A percentile compares a stretch with the other conserved stretches of the same genome.
Evolutionary conservation across 306 rosid genomes (phyloP).

Genomic region (Castanea sativa): DNA sequence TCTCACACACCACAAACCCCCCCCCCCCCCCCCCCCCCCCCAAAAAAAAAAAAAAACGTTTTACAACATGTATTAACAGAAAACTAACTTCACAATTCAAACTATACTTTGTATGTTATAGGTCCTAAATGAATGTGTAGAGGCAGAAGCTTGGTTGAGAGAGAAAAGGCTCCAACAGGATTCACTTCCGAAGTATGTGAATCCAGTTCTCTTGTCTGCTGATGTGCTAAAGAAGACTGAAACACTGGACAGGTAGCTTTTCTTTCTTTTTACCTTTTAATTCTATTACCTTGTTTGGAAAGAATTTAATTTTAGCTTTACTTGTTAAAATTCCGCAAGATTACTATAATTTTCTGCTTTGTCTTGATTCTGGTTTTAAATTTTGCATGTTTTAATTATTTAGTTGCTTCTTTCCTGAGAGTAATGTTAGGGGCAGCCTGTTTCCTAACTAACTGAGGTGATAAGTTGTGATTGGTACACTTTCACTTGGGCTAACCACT

Average conservation of each 20-base stretch:
- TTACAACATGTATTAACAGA: neutral
- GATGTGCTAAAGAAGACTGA: conserved; percentile 87
- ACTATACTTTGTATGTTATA: conserved; percentile 9
- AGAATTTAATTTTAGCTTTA: neutral
- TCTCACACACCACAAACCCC: neutral
- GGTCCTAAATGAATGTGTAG: conserved; percentile 81
- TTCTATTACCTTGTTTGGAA: neutral
- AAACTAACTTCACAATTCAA: neutral
- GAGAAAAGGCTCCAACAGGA: conserved; percentile 79
- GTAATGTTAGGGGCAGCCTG: too few relatives aligned
- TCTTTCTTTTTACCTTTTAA: neutral
- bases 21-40: neutral
- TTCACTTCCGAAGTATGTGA: conserved; percentile 69
- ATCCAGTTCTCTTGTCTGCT: conserved; percentile 66
- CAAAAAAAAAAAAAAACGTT: neutral
- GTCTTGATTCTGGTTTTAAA: neutral
- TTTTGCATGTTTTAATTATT: neutral
- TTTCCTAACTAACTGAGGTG: too few relatives aligned
- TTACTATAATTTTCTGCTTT: neutral
- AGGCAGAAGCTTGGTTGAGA: conserved; percentile 88
- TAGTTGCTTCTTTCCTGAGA: too few relatives aligned
- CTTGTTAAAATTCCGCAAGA: neutral
- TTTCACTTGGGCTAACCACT: too few relatives aligned
- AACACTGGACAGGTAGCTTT: conserved; percentile 67
- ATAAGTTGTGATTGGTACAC: too few relatives aligned